Evolutionary conservation across 352 stramenopile species (phyloP).

Genomic region (Phytopythium oedochilum): DNA sequence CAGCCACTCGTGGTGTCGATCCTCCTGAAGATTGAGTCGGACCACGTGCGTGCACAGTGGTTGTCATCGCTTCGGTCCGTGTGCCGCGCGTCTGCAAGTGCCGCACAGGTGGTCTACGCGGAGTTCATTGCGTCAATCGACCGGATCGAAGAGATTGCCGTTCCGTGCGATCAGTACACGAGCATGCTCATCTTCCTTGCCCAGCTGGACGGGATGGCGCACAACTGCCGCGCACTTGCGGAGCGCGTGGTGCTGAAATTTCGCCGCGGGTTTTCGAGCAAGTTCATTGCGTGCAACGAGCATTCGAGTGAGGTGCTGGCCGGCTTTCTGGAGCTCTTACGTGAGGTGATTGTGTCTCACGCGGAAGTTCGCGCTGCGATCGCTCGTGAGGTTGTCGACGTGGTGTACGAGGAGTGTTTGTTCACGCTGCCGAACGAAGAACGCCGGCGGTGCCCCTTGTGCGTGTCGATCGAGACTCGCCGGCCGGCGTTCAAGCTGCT

Average conservation of each 20-base stretch:
- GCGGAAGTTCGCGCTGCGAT: constrained; percentile 44
- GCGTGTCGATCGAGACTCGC: constrained; percentile 69
- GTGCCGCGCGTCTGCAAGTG: constrained; percentile 39
- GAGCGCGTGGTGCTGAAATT: constrained; percentile 55
- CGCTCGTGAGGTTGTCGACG: constrained; percentile 61
- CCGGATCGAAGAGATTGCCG: constrained; percentile 53
- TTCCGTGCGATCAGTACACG: constrained; percentile 69
- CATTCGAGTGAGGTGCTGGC: constrained; percentile 61
- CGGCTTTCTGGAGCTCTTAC: constrained; percentile 73
- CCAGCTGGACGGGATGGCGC: constrained; percentile 41
- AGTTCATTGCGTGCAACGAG: constrained; percentile 76
- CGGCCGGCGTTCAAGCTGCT: constrained; percentile 80
- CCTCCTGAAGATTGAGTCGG: constrained; percentile 55
- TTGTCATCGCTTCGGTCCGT: constrained; percentile 74
- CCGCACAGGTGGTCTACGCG: constrained; percentile 55
- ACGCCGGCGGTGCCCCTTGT: constrained; percentile 60
- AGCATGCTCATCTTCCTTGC: constrained; percentile 68
- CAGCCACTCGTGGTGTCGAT: constrained; percentile 47
- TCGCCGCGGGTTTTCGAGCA: constrained; percentile 63
- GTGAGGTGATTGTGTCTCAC: constrained; percentile 62
- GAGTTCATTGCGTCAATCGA: constrained; percentile 58
- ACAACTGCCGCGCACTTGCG: constrained; percentile 49
- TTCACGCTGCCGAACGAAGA: constrained; percentile 76
- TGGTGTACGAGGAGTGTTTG: constrained; percentile 81
- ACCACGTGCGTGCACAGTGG: constrained; percentile 85